A percentile compares a stretch with the other conserved stretches of the same genome.
Evolutionary conservation across 495 filamentous ascomycete species (phyloP).

Genomic region (Astrothelium subdiscretum): DNA sequence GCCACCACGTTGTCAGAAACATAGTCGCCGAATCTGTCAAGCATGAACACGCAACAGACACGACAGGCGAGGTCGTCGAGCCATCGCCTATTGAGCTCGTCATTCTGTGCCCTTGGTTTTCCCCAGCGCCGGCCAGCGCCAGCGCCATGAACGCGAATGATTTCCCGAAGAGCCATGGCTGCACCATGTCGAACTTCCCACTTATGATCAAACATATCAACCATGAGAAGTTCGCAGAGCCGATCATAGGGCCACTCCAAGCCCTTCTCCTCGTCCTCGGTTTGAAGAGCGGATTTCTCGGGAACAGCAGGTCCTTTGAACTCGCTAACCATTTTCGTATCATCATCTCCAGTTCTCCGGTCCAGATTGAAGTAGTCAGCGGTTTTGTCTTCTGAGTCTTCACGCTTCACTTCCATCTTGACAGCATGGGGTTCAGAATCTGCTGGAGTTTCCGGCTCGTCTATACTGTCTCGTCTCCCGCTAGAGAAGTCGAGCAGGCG

Average conservation of each 20-base stretch:
- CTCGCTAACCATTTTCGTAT: constrained; percentile 84
- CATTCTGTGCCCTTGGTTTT: constrained; percentile 61
- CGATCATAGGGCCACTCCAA: constrained; percentile 90
- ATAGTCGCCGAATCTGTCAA: constrained; percentile 95
- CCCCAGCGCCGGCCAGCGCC: constrained; percentile 75
- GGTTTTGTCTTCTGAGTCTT: constrained; percentile 39
- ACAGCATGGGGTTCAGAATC: constrained; percentile 57
- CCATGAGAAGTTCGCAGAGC: constrained; percentile 81
- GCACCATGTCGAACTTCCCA: constrained; percentile 98
- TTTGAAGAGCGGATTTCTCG: constrained; percentile 53
- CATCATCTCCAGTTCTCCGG: constrained; percentile 64
- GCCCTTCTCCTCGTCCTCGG: constrained; percentile 62
- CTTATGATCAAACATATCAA: constrained; percentile 84
- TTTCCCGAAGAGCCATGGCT: constrained; percentile 87
- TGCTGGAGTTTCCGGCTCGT: constrained; percentile 50
- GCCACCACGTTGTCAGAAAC: constrained; percentile 94
- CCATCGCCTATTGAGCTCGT: constrained; percentile 68
- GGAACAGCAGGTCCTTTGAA: constrained; percentile 70
- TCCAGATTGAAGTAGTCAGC: constrained; percentile 83
- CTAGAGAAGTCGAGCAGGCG: constrained; percentile 75
- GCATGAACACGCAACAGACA: constrained; percentile 87
- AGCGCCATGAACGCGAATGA: constrained; percentile 79
- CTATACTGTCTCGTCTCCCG: constrained; percentile 52
- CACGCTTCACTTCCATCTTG: constrained; percentile 47
- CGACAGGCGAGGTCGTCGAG: constrained; percentile 87